Evolutionary conservation across 2,329 filamentous ascomycete genomes (phyloP), one percentile per base, ranked within the genome.

Genomic region (Xylariaceae sp.): DNA sequence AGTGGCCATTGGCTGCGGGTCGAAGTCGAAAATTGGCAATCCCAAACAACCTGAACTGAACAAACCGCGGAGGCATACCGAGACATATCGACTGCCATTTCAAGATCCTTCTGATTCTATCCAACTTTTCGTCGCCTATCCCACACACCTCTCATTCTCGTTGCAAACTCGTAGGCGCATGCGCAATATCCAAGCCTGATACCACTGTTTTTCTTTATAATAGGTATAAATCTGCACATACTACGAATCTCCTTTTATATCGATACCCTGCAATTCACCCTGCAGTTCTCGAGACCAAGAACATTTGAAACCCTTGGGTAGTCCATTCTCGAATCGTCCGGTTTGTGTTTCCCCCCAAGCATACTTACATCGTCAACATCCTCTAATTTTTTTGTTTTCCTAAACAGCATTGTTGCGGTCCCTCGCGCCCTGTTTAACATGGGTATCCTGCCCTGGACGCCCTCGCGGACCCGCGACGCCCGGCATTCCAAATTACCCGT

Each of bases 391-490:
- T 44, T 10, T 9, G 12, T 16, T 20, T 29, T 10, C 32, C 6
- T 3, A 37, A 37, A 37, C 32, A 37, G 32, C 32, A 37, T 37
- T 16, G 5, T 37, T 37, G 32, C 32, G 9, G 32, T 37, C 44
- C 5, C 44, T 16, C 37, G 12, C 23, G 6, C 42, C 56, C 61
- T 52, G 43, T 59, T 47, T 40, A 70, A 62, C 57, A 86, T 86
- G 82, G 81, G 78, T 52, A 68, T 80, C 52, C 70, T 79, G 52
- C 74, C 79, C 41, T 69, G 72, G 44, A 81, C 78, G 56, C 75
- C 75, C 41, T 66, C 82, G 62, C 78, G 79, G 53, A 71, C 77
- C 51, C 78, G 80, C 60, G 76, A 79, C 61, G 68, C 73, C 49
- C 77, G 73, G 49, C 66, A 67, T 32, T 65, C 68, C 9, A 73